These are phyloP conservation scores for Metschnikowia peoriensis DNA, from an alignment of 805 yeast species.

Conservation along the genomic window DNA sequence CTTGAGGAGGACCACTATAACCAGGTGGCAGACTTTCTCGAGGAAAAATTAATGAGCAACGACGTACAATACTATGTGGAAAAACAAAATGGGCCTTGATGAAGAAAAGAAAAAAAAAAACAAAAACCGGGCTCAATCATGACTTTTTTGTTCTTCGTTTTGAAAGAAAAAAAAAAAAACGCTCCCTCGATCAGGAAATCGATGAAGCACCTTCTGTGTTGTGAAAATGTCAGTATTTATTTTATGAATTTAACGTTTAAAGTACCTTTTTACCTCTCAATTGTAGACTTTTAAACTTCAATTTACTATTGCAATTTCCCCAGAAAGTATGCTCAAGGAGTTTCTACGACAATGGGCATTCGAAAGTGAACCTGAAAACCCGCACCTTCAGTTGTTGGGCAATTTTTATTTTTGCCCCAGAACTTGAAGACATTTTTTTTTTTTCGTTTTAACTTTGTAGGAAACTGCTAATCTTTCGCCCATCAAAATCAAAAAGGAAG, in stretches of 20 bases:
- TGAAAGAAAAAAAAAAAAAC: too few species aligned
- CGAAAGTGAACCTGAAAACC: neutral
- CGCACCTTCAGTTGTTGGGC: neutral
- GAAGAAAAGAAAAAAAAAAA: neutral
- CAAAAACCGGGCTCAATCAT: neutral
- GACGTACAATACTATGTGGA: slow-evolving; percentile 36
- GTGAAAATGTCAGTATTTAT: neutral
- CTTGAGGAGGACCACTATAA: slow-evolving; percentile 39
- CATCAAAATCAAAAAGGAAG: too few species aligned
- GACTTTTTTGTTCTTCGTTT: too few species aligned
- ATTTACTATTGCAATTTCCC: too few species aligned
- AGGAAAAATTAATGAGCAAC: slow-evolving; percentile 38
- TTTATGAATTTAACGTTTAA: slow-evolving; percentile 6
- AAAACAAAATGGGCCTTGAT: slow-evolving; percentile 1
- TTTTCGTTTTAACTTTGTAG: too few species aligned
- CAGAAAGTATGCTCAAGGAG: neutral
- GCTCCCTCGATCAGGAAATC: too few species aligned
- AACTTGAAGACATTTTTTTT: too few species aligned
- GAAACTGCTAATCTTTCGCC: too few species aligned
- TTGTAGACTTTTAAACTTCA: too few species aligned
- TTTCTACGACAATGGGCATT: neutral
- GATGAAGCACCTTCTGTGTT: neutral
- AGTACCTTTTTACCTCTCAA: too few species aligned
- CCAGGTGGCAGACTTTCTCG: slow-evolving; percentile 40
- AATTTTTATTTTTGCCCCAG: too few species aligned